A percentile compares a stretch with the other conserved stretches of the same genome.
phyloP scores from a whole-genome alignment of 805 yeast genomes.

The Cyberlindnera japonica region DNA sequence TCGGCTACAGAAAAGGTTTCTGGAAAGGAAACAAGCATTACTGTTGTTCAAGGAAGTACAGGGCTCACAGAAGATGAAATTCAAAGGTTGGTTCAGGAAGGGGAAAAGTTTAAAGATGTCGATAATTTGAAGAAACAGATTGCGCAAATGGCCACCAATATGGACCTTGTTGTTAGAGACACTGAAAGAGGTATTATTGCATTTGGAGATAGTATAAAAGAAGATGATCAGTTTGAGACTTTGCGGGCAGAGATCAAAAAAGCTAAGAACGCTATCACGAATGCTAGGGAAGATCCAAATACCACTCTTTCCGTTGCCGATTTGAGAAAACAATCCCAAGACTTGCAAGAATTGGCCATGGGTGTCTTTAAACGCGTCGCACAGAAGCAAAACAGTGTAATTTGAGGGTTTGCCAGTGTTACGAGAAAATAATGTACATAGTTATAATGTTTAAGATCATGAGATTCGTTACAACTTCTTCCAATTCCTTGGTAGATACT shows the following conservation, averaged over 20 bases:
- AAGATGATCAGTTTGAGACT: slow-evolving; percentile 48
- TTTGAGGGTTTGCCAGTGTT: background rate
- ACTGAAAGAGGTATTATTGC: slow-evolving; percentile 82
- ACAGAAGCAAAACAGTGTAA: slow-evolving; percentile 11
- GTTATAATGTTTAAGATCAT: background rate
- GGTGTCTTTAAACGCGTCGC: slow-evolving; percentile 57
- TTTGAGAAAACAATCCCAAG: slow-evolving; percentile 70
- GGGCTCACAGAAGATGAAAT: slow-evolving; percentile 71
- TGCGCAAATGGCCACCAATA: slow-evolving; percentile 71
- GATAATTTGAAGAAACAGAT: slow-evolving; percentile 59
- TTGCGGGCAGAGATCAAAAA: slow-evolving; percentile 45
- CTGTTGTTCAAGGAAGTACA: slow-evolving; percentile 59
- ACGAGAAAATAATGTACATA: background rate
- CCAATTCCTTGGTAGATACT: slow-evolving; percentile 28
- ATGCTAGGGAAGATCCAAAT: slow-evolving; percentile 60
- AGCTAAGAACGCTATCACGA: slow-evolving; percentile 62
- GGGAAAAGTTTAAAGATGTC: slow-evolving; percentile 54
- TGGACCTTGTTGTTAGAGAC: slow-evolving; percentile 78
- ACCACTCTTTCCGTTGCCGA: slow-evolving; percentile 53
- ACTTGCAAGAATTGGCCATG: slow-evolving; percentile 69
- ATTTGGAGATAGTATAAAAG: slow-evolving; percentile 45
- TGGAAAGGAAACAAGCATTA: slow-evolving; percentile 71
- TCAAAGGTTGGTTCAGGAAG: slow-evolving; percentile 58
- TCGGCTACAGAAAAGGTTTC: slow-evolving; percentile 78
- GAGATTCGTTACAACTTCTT: slow-evolving; percentile 15